Percentiles rank a stretch among this genome's conserved stretches.
These are phyloP conservation scores for Salisapilia sapeloensis DNA, from an alignment of 352 stramenopile species.

Conservation along the genomic window DNA sequence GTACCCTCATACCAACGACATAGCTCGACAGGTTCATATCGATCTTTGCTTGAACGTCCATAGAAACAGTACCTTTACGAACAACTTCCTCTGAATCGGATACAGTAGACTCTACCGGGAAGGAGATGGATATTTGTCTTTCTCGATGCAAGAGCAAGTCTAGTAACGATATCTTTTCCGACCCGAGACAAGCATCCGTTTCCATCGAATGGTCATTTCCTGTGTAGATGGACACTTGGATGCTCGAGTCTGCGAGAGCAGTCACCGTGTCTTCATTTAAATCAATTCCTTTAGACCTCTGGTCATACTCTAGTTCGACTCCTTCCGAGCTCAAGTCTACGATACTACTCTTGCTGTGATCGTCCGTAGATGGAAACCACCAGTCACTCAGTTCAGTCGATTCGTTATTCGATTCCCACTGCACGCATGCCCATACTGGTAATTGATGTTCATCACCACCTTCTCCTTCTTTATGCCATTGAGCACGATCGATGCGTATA, in stretches of 20 bases:
- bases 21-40: constrained; percentile 37
- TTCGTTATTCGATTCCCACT: too few species aligned
- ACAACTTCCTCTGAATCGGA: constrained; percentile 11
- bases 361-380: too few species aligned
- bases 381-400: too few species aligned
- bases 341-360: too few species aligned
- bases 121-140: neutral
- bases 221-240: constrained; percentile 21
- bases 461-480: too few species aligned
- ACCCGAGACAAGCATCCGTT: constrained; percentile 16
- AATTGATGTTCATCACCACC: too few species aligned
- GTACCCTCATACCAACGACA: constrained; percentile 16
- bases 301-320: constrained; percentile 26
- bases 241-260: constrained; percentile 14
- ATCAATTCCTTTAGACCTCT: constrained; percentile 20
- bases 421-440: too few species aligned
- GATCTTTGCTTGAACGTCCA: constrained; percentile 18
- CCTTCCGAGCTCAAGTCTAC: too few species aligned
- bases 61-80: constrained; percentile 6
- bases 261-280: constrained; percentile 15
- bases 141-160: constrained; percentile 10
- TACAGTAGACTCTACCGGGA: neutral
- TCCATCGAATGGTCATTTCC: constrained; percentile 9
- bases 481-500: too few species aligned
- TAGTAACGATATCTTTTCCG: constrained; percentile 16